Evolutionary conservation across 306 rosid species (phyloP).

Genomic region (Astragalus glycyphyllos): DNA sequence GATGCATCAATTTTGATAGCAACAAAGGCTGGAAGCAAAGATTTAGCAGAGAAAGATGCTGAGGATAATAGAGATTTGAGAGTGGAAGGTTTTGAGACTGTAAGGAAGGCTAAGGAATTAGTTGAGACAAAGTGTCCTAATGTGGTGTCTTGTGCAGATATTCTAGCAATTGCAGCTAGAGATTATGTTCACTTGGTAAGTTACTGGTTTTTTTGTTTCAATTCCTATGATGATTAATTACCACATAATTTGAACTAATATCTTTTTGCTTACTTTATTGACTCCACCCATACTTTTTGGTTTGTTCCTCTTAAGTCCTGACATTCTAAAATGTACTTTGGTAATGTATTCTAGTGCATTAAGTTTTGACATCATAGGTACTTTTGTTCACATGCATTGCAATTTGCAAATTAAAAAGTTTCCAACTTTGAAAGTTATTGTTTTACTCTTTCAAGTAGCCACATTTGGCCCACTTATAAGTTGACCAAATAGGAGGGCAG

Average conservation of each 20-base stretch:
- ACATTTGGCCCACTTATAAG: no score
- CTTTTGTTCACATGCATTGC: conserved; percentile 18
- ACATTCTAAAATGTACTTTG: not conserved
- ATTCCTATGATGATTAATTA: not conserved
- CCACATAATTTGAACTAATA: not conserved
- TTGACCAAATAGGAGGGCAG: no score
- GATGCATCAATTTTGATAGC: conserved; percentile 80
- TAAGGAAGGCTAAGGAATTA: conserved; percentile 76
- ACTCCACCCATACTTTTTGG: not conserved
- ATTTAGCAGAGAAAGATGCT: conserved; percentile 79
- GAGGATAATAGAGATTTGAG: conserved; percentile 73
- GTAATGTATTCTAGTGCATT: conserved; percentile 9
- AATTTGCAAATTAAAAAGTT: conserved; percentile 20
- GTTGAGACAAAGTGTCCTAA: conserved; percentile 88
- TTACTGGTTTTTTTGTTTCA: not conserved
- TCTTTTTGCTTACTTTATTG: not conserved
- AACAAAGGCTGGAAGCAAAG: conserved; percentile 62
- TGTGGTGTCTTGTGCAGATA: conserved; percentile 90
- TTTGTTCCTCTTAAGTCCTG: not conserved
- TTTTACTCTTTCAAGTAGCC: conserved; percentile 16
- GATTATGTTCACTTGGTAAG: conserved; percentile 83
- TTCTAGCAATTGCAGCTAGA: conserved; percentile 92
- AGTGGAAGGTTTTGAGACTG: conserved; percentile 68
- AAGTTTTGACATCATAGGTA: conserved; percentile 27
- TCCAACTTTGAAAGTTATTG: not conserved